Base-by-base conservation (phyloP, 768 basidiomycete genomes). In the Rickenella mellea region DNA sequence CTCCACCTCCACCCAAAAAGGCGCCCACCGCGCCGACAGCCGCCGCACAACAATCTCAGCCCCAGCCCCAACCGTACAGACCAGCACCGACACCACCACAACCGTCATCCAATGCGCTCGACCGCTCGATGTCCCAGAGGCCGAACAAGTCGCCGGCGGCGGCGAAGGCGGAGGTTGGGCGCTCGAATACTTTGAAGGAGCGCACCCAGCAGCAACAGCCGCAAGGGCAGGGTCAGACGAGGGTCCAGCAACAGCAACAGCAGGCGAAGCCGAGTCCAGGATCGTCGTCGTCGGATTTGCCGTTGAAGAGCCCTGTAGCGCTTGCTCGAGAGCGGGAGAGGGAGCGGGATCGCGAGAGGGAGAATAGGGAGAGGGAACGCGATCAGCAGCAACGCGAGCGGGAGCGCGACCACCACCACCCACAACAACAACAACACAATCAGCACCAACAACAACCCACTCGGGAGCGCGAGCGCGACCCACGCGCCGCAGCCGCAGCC, bases 81-180 rank as follows among this genome's bases (percentile, higher is more conserved):
- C 82, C 89, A 19, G 79, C 82, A 0, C 88, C 87, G 0, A 73
- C 87, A 1, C 81, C 86, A 2, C 80, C 84, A 0, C 64, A 73
- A 4, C 59, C 78, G 1, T 71, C 72, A 21, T 70, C 77, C 0
- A 80, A 83, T 20, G 51, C 82, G 4, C 76, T 94, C 41, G 91
- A 94, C 67, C 82, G 90, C 40, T 89, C 89, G 20, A 81, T 83
- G 27, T 92, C 90, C 3, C 85, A 89, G 52, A 83, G 91, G 25
- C 71, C 80, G 10, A 82, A 86, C 17, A 43, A 39, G 21, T 24
- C 27, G 22, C 15, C 42, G n/a, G 39, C 36, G 39, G 19, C 24
- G 37, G 15, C 17, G 26, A n/a, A 25, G 24, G 41, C 17, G 26
- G 20, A 25, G 24, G 41, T 30, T 15, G 24, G 27, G 31, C 48